Conservation (phyloP, 805 yeast species). For the Geotrichum ghanense region DNA sequence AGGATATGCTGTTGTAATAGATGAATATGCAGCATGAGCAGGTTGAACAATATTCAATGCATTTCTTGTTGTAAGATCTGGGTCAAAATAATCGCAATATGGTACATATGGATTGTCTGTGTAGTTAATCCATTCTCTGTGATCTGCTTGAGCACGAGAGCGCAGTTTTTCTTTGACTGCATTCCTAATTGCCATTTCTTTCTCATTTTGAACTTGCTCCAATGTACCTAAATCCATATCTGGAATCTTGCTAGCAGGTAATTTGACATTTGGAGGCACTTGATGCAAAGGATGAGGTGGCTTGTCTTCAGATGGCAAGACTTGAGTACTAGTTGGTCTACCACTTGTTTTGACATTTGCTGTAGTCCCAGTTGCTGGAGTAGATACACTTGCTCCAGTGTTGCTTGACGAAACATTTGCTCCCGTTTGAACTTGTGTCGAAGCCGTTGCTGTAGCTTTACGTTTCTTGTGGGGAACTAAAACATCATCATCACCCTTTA, state of each 20-base stretch:
- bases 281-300: constrained; percentile 6
- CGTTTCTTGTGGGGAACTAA: constrained; percentile 64
- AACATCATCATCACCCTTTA: constrained; percentile 78
- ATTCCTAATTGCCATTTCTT: constrained; percentile 63
- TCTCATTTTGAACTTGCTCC: constrained; percentile 58
- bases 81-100: constrained; percentile 54
- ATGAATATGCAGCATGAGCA: constrained; percentile 65
- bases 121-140: constrained; percentile 65
- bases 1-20: constrained; percentile 41
- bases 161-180: constrained; percentile 82
- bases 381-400: background rate
- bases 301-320: background rate
- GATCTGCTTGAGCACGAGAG: constrained; percentile 50
- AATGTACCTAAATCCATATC: constrained; percentile 84
- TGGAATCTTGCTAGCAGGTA: constrained; percentile 87
- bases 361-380: background rate
- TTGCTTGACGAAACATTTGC: constrained; percentile 3
- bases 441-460: constrained; percentile 12
- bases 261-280: constrained; percentile 61
- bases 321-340: background rate
- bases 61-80: constrained; percentile 25
- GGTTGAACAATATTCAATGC: constrained; percentile 34
- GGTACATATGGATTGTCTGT: constrained; percentile 86
- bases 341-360: background rate
- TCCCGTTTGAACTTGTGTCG: constrained; percentile 5